These are phyloP conservation scores for Castanea sativa DNA, from an alignment of 306 rosid genomes.

Conservation along the genomic window DNA sequence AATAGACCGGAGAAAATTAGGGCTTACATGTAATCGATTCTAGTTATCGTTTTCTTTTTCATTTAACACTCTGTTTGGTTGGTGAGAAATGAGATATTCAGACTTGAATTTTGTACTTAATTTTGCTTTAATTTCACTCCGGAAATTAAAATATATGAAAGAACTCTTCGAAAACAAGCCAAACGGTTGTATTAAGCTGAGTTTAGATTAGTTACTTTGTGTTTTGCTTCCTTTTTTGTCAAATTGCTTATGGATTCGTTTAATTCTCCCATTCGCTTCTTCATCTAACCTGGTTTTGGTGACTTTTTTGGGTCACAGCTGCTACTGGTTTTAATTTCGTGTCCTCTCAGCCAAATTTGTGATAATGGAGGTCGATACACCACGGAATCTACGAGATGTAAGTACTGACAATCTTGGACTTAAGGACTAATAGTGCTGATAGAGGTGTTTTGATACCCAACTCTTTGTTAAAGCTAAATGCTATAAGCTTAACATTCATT, in stretches of 20 bases:
- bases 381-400: slow-evolving; percentile 44
- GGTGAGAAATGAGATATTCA: not conserved
- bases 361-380: slow-evolving; percentile 35
- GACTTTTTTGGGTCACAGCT: not conserved
- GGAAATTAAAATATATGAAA: too few relatives aligned
- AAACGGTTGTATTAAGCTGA: not conserved
- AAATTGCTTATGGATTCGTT: not conserved
- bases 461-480: not conserved
- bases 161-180: not conserved
- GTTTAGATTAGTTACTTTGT: not conserved
- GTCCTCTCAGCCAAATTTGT: not conserved
- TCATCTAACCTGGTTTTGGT: not conserved
- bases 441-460: not conserved
- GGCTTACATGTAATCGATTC: not conserved
- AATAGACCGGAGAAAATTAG: not conserved
- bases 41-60: not conserved
- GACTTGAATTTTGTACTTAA: not conserved
- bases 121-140: too few relatives aligned
- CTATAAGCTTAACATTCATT: not conserved
- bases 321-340: slow-evolving; percentile 6
- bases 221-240: not conserved
- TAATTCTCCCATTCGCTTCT: not conserved
- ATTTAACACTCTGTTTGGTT: not conserved
- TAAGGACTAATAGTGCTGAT: not conserved
- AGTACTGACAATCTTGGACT: slow-evolving; percentile 26